phyloP scores from a whole-genome alignment of 129 eudicot genomes.

The Helianthus tuberosus region DNA sequence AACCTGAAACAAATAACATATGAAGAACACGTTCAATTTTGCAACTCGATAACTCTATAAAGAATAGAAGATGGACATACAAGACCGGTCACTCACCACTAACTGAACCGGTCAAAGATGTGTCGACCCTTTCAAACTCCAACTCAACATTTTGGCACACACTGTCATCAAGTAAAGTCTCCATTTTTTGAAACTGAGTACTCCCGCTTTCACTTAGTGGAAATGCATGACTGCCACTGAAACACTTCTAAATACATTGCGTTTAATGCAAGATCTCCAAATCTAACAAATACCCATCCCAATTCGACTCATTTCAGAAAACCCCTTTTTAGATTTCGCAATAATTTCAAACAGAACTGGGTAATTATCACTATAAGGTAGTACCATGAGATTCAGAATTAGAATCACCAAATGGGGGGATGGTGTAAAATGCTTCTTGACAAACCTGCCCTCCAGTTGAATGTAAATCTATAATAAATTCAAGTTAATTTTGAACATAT shows the following conservation, averaged over 20 bases:
- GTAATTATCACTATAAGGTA: constrained; percentile 34
- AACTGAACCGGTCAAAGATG: constrained; percentile 62
- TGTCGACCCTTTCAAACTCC: constrained; percentile 91
- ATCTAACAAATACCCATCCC: constrained; percentile 28
- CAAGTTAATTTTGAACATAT: no score
- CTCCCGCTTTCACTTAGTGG: not conserved
- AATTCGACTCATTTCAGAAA: constrained; percentile 33
- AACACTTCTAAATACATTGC: constrained; percentile 27
- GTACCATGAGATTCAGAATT: not conserved
- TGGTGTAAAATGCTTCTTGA: no score
- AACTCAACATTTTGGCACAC: constrained; percentile 70
- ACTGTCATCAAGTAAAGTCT: constrained; percentile 78
- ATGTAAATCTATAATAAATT: no score
- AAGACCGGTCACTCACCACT: constrained; percentile 23
- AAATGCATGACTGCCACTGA: constrained; percentile 32
- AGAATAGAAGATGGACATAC: not conserved
- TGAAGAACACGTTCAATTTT: no score
- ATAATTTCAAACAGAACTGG: constrained; percentile 30
- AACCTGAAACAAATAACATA: constrained; percentile 53
- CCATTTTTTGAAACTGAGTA: constrained; percentile 89
- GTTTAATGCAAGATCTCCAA: constrained; percentile 28
- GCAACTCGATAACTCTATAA: not conserved
- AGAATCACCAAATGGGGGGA: constrained; percentile 15
- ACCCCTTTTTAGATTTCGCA: constrained; percentile 40
- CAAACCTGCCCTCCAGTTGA: no score